Conservation (phyloP, 169 alveolate species). For the Plasmodium fragile region DNA sequence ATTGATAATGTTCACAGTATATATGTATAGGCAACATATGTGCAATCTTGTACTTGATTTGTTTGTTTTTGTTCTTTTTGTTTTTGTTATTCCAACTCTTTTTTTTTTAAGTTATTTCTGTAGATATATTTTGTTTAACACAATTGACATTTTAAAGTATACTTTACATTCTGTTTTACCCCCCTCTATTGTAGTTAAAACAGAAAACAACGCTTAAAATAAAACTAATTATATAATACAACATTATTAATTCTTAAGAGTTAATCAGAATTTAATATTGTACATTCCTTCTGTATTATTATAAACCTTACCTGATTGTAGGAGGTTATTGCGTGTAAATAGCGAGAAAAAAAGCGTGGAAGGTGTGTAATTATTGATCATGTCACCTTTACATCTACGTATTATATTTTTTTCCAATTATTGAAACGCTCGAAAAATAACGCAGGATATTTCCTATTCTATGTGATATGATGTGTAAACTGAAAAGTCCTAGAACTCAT, state of each 20-base stretch:
- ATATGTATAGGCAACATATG: not conserved
- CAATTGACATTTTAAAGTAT: not conserved
- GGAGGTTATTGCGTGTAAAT: not conserved
- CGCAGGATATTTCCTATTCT: not conserved
- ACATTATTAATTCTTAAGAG: not conserved
- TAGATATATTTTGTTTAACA: not conserved
- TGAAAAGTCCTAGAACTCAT: not conserved
- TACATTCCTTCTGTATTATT: not conserved
- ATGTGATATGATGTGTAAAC: not conserved
- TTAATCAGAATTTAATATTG: not conserved
- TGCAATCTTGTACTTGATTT: not conserved
- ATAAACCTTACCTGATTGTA: too few relatives aligned
- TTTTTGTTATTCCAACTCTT: not conserved
- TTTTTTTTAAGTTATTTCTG: not conserved
- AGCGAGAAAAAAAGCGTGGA: not conserved
- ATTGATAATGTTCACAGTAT: not conserved
- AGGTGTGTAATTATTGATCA: not conserved
- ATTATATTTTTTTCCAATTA: not conserved
- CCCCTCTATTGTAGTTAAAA: not conserved
- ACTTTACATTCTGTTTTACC: not conserved
- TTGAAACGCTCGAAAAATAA: not conserved
- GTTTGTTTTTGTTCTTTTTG: conserved; percentile 4
- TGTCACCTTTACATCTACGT: not conserved
- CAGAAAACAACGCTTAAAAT: too few relatives aligned
- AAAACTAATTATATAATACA: not conserved